A percentile compares a stretch with the other conserved stretches of the same genome.
These are phyloP conservation scores for Podospora fimiseda DNA, from an alignment of 495 filamentous ascomycete species.

Conservation along the genomic window DNA sequence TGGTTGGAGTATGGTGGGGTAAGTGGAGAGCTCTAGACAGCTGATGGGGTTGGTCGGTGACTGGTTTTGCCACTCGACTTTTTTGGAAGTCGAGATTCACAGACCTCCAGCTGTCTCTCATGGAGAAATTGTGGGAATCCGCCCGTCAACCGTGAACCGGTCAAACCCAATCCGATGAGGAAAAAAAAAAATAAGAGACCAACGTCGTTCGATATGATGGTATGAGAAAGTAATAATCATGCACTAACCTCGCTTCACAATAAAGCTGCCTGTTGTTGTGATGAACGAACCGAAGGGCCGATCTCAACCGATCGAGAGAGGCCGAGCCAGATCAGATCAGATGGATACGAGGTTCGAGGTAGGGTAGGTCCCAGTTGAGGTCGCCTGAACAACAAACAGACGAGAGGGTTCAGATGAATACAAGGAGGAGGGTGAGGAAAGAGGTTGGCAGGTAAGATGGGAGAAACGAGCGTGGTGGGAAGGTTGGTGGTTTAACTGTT, in stretches of 20 bases:
- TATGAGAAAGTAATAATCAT: no score
- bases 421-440: not conserved
- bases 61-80: conserved; percentile 15
- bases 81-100: conserved; percentile 12
- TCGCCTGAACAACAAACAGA: not conserved
- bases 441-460: not conserved
- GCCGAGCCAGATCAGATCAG: not conserved
- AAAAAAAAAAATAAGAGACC: not conserved
- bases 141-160: not conserved
- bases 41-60: conserved; percentile 13
- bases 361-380: not conserved
- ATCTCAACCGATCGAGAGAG: conserved; percentile 11
- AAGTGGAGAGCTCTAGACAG: conserved; percentile 10
- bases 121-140: not conserved
- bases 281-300: conserved; percentile 5
- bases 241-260: no score
- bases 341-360: not conserved
- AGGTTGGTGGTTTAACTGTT: conserved; percentile 4
- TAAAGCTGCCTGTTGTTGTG: no score
- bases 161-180: not conserved
- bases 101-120: not conserved
- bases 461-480: conserved; percentile 20
- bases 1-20: not conserved
- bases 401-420: not conserved
- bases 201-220: no score